Evolutionary conservation across 2,329 filamentous ascomycete species (phyloP).

Genomic region (Pestalotiopsis sp.): DNA sequence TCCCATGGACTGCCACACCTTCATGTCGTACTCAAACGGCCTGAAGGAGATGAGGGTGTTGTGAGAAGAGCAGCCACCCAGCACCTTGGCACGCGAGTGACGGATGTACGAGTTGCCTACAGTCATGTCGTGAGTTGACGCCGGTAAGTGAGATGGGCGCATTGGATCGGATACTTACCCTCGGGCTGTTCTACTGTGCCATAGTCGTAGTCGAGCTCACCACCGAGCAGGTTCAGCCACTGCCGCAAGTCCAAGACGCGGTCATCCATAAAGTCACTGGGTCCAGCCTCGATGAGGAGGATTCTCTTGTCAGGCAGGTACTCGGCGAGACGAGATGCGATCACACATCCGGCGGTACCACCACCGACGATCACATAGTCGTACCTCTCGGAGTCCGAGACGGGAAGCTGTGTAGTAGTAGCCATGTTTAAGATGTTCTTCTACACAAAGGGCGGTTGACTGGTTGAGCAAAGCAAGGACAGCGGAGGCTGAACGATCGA

Average conservation of each 20-base stretch:
- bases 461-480: background rate
- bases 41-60: conserved; percentile 94
- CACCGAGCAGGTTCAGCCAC: conserved; percentile 83
- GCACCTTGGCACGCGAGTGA: conserved; percentile 88
- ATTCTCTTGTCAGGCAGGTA: conserved; percentile 83
- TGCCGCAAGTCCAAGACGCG: conserved; percentile 84
- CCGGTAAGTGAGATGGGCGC: background rate
- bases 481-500: background rate
- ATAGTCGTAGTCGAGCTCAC: conserved; percentile 91
- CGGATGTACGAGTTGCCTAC: conserved; percentile 89
- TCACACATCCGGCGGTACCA: conserved; percentile 83
- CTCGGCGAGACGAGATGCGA: conserved; percentile 77
- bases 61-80: conserved; percentile 91
- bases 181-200: conserved; percentile 86
- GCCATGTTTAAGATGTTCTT: conserved; percentile 23
- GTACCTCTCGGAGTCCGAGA: conserved; percentile 67
- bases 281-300: conserved; percentile 84
- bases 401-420: conserved; percentile 69
- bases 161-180: conserved; percentile 40
- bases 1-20: conserved; percentile 80
- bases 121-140: conserved; percentile 24
- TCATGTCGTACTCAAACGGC: conserved; percentile 85
- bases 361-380: conserved; percentile 88
- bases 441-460: background rate
- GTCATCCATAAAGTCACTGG: conserved; percentile 87